Conservation (phyloP, 306 rosid species). For the Gastrolobium villosum region DNA sequence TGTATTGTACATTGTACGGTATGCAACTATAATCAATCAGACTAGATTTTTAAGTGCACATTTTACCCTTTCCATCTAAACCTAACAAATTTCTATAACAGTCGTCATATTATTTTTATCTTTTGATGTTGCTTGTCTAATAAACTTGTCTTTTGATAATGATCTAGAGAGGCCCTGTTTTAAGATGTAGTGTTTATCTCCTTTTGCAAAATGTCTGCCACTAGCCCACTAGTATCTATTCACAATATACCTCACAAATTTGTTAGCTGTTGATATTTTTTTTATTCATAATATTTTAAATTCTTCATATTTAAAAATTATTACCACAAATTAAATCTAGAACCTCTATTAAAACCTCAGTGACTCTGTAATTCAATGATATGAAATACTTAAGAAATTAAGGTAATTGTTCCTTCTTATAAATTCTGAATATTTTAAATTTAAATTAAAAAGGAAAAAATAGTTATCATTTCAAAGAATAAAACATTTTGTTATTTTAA, state of each 20-base stretch:
- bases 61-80: background rate
- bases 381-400: too few species aligned
- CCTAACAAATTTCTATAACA: background rate
- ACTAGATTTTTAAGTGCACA: background rate
- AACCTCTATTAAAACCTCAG: background rate
- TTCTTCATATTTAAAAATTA: too few species aligned
- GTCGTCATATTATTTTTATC: background rate
- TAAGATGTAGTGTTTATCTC: background rate
- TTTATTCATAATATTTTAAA: too few species aligned
- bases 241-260: too few species aligned
- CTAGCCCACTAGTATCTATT: too few species aligned
- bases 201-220: background rate
- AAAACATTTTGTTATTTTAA: too few species aligned
- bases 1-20: too few species aligned
- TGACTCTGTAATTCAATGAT: background rate
- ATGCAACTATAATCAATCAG: background rate
- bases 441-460: too few species aligned
- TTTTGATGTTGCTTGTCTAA: background rate
- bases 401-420: too few species aligned
- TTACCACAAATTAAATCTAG: background rate
- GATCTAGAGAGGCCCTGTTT: background rate
- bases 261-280: too few species aligned
- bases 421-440: too few species aligned
- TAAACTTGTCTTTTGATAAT: background rate
- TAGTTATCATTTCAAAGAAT: too few species aligned